Base-by-base conservation (phyloP, 2,329 filamentous ascomycete species). In the Rhynchosporium graminicola region DNA sequence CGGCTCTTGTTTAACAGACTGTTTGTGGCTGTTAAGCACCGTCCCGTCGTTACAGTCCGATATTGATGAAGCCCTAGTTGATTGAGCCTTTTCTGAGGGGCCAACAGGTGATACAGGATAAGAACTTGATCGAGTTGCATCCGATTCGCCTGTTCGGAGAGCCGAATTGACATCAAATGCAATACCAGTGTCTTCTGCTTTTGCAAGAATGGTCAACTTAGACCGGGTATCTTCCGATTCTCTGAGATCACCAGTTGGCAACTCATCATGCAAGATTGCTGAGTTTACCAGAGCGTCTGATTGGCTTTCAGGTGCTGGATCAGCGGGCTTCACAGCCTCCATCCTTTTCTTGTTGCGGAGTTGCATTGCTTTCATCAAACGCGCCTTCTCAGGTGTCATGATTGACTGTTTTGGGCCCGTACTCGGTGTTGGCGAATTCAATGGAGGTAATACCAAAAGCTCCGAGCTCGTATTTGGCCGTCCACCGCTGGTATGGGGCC, bases 331-430 rank as follows among this genome's bases (percentile, higher is more conserved):
- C 45, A 63, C 54, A 36, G 67, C 73, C 57, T 76, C 76, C 72
- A 88, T 87, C 75, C 92, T 92, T 77, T 90, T 92, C 76, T 96
- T 95, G 26, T 51, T 59, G 58, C 94, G 85, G 69, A 97, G 77
- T 76, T 97, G 90, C 78, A 97, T 83, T 7, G 95, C 95, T 78
- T 96, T 97, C 91, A 97, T 93, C 66, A 99, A 80, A 60, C 95
- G 84, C 64, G 91, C 87, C 78, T 96, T 98, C 75, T 99, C 95
- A 0, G 91, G 91, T 1, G 91, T 92, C 71, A 96, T 89, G n/a
- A 79, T 78, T 67, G 57, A 74, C 59, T 63, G 66, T 65, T 67
- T 78, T 70, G 60, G 77, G 72, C 61, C 56, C 29, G 60, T 60
- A 29, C 59, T 61, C 15, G 64, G 56, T 9, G 59, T 67, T 26